phyloP scores from a whole-genome alignment of 352 stramenopile genomes.

The Pseudoperonospora humuli region DNA sequence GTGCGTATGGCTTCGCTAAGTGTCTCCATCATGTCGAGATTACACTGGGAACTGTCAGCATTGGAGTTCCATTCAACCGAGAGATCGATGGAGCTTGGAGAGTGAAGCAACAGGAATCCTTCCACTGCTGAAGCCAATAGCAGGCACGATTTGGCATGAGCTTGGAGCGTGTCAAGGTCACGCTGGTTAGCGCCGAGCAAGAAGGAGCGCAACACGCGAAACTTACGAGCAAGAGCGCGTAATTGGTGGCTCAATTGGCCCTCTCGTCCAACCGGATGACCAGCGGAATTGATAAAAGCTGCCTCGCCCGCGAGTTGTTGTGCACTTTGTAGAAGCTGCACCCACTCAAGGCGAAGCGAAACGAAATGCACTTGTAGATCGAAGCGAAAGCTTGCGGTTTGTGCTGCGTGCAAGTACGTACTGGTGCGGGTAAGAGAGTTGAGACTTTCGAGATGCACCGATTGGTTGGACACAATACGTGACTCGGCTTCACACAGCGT shows the following conservation, averaged over 20 bases:
- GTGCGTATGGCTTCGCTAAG: constrained; percentile 9
- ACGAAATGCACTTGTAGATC: constrained; percentile 37
- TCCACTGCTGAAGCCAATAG: constrained; percentile 30
- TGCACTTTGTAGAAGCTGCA: constrained; percentile 32
- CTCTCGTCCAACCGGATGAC: constrained; percentile 17
- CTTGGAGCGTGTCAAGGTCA: constrained; percentile 24
- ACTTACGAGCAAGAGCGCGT: constrained; percentile 18
- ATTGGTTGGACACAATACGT: constrained; percentile 12
- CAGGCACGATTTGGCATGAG: constrained; percentile 16
- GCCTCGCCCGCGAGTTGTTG: constrained; percentile 41
- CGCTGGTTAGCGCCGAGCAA: constrained; percentile 21
- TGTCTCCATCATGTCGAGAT: constrained; percentile 4
- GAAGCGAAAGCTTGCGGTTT: constrained; percentile 34
- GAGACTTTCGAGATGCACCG: constrained; percentile 23
- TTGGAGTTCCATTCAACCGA: not conserved
- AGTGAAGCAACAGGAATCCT: constrained; percentile 23
- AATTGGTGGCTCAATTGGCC: constrained; percentile 17
- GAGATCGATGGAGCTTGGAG: constrained; percentile 19
- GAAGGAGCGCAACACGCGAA: constrained; percentile 17
- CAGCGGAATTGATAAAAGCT: constrained; percentile 26
- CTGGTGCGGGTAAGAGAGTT: constrained; percentile 17
- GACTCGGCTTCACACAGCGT: constrained; percentile 30
- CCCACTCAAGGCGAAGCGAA: constrained; percentile 28
- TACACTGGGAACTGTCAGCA: constrained; percentile 9
- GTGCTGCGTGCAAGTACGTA: constrained; percentile 28